A percentile compares a stretch with the other conserved stretches of the same genome.
phyloP scores from a whole-genome alignment of 1,139 yeast genomes.

The Suhomyces chickasaworum region DNA sequence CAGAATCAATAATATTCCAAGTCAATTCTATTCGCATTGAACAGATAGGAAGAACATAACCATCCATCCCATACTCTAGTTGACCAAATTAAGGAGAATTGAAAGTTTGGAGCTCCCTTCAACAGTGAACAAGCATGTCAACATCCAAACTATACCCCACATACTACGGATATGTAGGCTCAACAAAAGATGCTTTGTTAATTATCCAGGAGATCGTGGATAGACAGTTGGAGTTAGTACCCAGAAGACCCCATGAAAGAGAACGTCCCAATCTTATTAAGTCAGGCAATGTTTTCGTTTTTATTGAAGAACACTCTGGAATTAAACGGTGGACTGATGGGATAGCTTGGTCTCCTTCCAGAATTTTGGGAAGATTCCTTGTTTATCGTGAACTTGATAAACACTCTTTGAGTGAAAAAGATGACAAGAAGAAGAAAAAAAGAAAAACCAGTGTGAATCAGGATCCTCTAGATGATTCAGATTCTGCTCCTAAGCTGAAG shows the following conservation, averaged over 20 bases:
- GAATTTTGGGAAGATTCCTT: slow-evolving; percentile 80
- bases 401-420: slow-evolving; percentile 40
- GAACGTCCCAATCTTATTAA: slow-evolving; percentile 67
- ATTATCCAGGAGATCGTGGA: slow-evolving; percentile 78
- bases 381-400: slow-evolving; percentile 79
- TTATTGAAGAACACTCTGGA: slow-evolving; percentile 79
- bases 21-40: background rate
- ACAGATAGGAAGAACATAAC: background rate
- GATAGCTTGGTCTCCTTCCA: slow-evolving; percentile 85
- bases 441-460: slow-evolving; percentile 24
- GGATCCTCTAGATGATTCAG: slow-evolving; percentile 18
- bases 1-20: background rate
- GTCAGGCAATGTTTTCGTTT: slow-evolving; percentile 83
- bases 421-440: slow-evolving; percentile 37
- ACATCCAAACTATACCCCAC: slow-evolving; percentile 53
- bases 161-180: slow-evolving; percentile 74
- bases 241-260: slow-evolving; percentile 79
- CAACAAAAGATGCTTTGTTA: slow-evolving; percentile 80
- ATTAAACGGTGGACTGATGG: slow-evolving; percentile 96
- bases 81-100: background rate
- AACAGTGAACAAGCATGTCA: slow-evolving; percentile 21
- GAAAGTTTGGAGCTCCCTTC: background rate
- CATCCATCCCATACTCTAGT: background rate
- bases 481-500: background rate
- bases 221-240: slow-evolving; percentile 62